A percentile compares a stretch with the other conserved stretches of the same genome.
phyloP scores from a whole-genome alignment of 257 asterid genomes.

The Solanum clarkiae region DNA sequence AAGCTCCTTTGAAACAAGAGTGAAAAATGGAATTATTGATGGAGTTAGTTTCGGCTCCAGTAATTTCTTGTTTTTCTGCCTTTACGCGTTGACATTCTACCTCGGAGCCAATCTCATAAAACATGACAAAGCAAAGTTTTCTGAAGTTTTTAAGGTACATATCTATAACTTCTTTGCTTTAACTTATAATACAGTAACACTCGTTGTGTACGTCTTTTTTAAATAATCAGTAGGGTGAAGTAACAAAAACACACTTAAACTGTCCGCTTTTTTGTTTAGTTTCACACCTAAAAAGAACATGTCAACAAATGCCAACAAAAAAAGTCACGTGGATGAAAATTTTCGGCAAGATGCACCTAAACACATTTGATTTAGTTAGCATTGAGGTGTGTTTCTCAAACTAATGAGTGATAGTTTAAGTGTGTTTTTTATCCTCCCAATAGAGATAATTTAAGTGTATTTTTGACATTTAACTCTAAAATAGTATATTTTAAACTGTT shows the following conservation, averaged over 20 bases:
- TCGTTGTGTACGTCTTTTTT: neutral
- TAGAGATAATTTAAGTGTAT: too few species aligned
- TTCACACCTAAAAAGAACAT: too few species aligned
- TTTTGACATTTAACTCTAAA: too few species aligned
- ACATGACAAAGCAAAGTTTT: slow-evolving; percentile 35
- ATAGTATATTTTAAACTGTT: neutral
- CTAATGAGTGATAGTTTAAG: too few species aligned
- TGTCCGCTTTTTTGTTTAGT: too few species aligned
- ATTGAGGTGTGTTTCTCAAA: too few species aligned
- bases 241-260: too few species aligned
- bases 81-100: slow-evolving; percentile 45
- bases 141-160: slow-evolving; percentile 45
- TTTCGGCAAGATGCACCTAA: too few species aligned
- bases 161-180: neutral
- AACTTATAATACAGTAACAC: neutral
- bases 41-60: slow-evolving; percentile 52
- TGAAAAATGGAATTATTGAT: slow-evolving; percentile 31
- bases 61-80: slow-evolving; percentile 30
- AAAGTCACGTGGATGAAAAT: too few species aligned
- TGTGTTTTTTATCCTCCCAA: too few species aligned
- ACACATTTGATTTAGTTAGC: too few species aligned
- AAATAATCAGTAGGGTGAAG: neutral
- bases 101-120: slow-evolving; percentile 54
- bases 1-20: slow-evolving; percentile 25
- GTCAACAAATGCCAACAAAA: too few species aligned